A percentile compares a stretch with the other conserved stretches of the same genome.
phyloP scores from a whole-genome alignment of 768 basidiomycete genomes.

The Lactifluus hygrophoroides region DNA sequence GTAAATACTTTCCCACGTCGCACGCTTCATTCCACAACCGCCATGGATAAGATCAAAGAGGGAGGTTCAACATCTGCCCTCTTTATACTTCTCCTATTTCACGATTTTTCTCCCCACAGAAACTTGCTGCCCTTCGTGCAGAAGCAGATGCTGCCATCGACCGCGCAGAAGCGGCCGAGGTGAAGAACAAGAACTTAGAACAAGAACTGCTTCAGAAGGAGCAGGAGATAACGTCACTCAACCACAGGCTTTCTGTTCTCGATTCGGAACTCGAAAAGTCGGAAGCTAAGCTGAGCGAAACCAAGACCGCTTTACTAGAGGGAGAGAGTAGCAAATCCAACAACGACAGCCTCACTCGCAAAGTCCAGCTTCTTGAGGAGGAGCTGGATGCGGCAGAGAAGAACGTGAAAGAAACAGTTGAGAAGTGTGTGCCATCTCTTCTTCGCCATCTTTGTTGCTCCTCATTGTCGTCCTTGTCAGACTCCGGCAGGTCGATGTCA shows the following conservation, averaged over 20 bases:
- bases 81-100: background rate
- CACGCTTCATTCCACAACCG: constrained; percentile 6
- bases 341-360: constrained; percentile 67
- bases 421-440: constrained; percentile 62
- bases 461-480: constrained; percentile 33
- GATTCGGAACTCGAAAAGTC: constrained; percentile 64
- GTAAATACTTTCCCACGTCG: constrained; percentile 14
- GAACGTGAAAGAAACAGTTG: constrained; percentile 91
- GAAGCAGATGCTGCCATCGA: constrained; percentile 77
- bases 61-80: constrained; percentile 19
- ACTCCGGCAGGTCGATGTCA: constrained; percentile 93
- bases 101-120: constrained; percentile 33
- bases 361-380: constrained; percentile 88
- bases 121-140: constrained; percentile 64
- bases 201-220: constrained; percentile 72
- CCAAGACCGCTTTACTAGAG: constrained; percentile 58
- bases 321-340: constrained; percentile 61
- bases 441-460: background rate
- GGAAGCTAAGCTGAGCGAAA: constrained; percentile 55
- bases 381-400: constrained; percentile 95
- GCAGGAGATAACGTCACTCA: constrained; percentile 76
- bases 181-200: constrained; percentile 69
- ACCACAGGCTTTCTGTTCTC: constrained; percentile 55
- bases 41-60: constrained; percentile 44
- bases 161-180: constrained; percentile 85